These are phyloP conservation scores for Moniliella sp. DNA, from an alignment of 1,284 basidiomycete genomes.

Conservation along the genomic window DNA sequence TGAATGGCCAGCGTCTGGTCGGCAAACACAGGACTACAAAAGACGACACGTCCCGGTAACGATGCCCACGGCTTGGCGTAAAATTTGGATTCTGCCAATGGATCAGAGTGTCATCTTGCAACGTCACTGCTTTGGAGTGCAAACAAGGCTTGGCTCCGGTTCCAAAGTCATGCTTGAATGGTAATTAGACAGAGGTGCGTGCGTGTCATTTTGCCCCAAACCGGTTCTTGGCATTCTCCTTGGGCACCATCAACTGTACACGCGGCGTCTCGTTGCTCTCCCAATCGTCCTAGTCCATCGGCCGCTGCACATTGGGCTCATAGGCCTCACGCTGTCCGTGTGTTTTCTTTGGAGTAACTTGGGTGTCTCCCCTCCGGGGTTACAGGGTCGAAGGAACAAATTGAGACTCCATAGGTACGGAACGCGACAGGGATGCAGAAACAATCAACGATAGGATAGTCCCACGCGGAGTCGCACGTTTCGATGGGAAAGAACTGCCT, in stretches of 20 bases:
- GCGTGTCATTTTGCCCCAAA: neutral
- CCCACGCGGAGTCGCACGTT: too few species aligned
- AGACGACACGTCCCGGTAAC: too few species aligned
- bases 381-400: conserved; percentile 12
- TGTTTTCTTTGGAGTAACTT: conserved; percentile 6
- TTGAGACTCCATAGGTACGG: conserved; percentile 16
- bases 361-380: conserved; percentile 7
- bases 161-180: conserved; percentile 16
- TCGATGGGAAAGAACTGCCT: too few species aligned
- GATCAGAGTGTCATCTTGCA: conserved; percentile 7
- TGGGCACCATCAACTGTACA: conserved; percentile 20
- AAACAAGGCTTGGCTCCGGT: conserved; percentile 11
- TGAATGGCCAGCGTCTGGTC: conserved; percentile 19
- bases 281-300: conserved; percentile 16
- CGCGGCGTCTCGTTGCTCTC: conserved; percentile 12
- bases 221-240: conserved; percentile 8
- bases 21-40: too few species aligned
- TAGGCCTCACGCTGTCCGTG: conserved; percentile 11
- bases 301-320: conserved; percentile 1
- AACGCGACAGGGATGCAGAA: too few species aligned
- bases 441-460: too few species aligned
- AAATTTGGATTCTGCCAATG: conserved; percentile 15
- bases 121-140: conserved; percentile 15
- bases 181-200: neutral
- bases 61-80: conserved; percentile 11